These are phyloP conservation scores for Litchi chinensis DNA, from an alignment of 345 rosid species.

Conservation along the genomic window DNA sequence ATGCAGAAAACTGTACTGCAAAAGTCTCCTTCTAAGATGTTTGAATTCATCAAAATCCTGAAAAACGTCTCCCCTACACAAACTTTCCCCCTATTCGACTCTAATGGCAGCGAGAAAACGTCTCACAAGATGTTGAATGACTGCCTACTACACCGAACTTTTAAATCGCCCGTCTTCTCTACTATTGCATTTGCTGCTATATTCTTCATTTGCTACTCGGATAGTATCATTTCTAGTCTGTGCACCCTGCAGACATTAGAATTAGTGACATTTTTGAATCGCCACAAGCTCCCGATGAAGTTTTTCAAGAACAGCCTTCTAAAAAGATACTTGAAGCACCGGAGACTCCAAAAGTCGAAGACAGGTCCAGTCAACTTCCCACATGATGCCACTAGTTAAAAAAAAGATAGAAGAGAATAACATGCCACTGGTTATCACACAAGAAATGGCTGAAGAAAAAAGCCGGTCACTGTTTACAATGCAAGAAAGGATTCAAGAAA, in stretches of 20 bases:
- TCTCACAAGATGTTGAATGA: not conserved
- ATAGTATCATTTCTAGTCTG: slow-evolving; percentile 11
- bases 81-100: slow-evolving; percentile 16
- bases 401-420: not conserved
- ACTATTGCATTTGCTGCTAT: slow-evolving; percentile 27
- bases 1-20: not conserved
- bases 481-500: slow-evolving; percentile 4
- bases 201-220: slow-evolving; percentile 31
- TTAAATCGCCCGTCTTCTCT: slow-evolving; percentile 24
- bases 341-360: not conserved
- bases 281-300: not conserved
- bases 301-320: not conserved
- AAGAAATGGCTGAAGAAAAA: not conserved
- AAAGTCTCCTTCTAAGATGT: not conserved
- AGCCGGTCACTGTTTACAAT: not conserved
- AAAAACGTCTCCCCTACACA: not conserved
- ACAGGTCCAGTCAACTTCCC: slow-evolving; percentile 7
- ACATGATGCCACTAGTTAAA: not conserved
- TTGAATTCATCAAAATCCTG: not conserved
- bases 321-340: not conserved
- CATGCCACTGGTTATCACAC: slow-evolving; percentile 10
- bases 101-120: slow-evolving; percentile 21
- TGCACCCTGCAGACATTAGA: slow-evolving; percentile 8
- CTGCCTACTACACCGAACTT: slow-evolving; percentile 15
- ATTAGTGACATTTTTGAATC: not conserved